Percentiles rank a stretch among this genome's conserved stretches.
These are phyloP conservation scores for Penicillium decumbens DNA, from an alignment of 2,329 filamentous ascomycete genomes.

Conservation along the genomic window DNA sequence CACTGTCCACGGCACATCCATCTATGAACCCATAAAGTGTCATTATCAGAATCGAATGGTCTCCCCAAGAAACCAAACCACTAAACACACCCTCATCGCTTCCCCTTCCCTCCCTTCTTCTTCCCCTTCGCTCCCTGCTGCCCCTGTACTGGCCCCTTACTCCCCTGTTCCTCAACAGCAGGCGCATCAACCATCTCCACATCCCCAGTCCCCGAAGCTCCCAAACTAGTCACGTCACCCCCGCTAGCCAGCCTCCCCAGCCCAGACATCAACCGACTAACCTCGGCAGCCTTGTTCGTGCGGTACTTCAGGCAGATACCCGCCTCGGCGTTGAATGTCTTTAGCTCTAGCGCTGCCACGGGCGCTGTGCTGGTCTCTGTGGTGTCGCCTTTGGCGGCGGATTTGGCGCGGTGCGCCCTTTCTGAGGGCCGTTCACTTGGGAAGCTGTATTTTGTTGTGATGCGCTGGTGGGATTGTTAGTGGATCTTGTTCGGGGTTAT, in stretches of 20 bases:
- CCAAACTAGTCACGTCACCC: constrained; percentile 57
- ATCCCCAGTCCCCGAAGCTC: constrained; percentile 29
- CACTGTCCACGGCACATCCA: background rate
- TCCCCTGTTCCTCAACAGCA: constrained; percentile 24
- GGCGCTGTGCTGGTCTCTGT: constrained; percentile 31
- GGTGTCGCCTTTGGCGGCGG: background rate
- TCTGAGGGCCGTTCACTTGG: constrained; percentile 26
- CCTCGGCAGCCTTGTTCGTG: constrained; percentile 86
- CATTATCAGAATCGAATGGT: constrained; percentile 2
- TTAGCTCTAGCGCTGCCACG: constrained; percentile 70
- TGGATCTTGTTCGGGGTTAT: background rate
- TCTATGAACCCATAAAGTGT: constrained; percentile 1
- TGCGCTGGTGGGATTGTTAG: constrained; percentile 62
- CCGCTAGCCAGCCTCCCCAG: constrained; percentile 69
- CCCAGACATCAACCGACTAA: constrained; percentile 72
- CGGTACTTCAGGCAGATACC: constrained; percentile 85
- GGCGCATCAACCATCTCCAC: constrained; percentile 34
- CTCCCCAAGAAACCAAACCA: background rate
- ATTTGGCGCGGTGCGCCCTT: constrained; percentile 28
- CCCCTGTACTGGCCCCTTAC: constrained; percentile 29
- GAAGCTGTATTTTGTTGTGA: constrained; percentile 89
- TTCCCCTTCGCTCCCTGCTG: constrained; percentile 40
- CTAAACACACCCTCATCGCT: constrained; percentile 49
- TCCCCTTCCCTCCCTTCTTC: constrained; percentile 69
- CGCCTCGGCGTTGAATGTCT: constrained; percentile 79